Base-by-base conservation (phyloP, 1,284 basidiomycete genomes). In the Blastosporella zonata region DNA sequence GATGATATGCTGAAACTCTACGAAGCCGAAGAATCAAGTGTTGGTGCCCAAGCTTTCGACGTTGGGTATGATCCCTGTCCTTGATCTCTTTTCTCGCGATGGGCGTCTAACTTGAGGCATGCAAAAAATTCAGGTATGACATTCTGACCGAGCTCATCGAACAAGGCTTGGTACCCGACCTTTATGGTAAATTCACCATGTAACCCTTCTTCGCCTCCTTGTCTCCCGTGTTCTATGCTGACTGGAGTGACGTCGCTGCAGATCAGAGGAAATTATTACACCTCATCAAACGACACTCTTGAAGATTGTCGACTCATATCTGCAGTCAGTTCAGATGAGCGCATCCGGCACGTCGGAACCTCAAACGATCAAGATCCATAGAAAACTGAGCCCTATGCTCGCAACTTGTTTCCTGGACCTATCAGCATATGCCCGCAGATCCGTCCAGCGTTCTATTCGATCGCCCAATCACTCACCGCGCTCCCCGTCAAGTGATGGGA, bases 261-360 rank as follows among this genome's bases (percentile, higher is more conserved):
- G 89, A 53, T 56, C 70, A 21, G 80, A 77, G 40, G 90, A 93
- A 66, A 72, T 83, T n/a, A 77, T 93, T 34, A 81, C 87, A 2
- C 89, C 90, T 0, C 82, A 87, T 57, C 92, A 94, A 65, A 91
- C 83, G 1, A 87, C 81, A 9, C 68, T 94, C n/a, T 77, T 95
- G 48, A 94, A 93, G 67, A 71, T 94, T 5, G 68, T 93, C 13
- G 93, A 95, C 63, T 87, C 90, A 2, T 84, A 87, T 60, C 70
- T 92, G 45, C 83, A 88, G 56, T 73, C 78, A 22, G 64, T 59
- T 15, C 62, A 65, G 43, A 55, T 59, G 43, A 56, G 53, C 45
- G 21, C 59, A 29, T 46, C 62, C 31, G 53, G 58, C 36, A 56
- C 57, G 5, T 18, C 33, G 12, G 59, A 62, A 17, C 61, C 60